Evolutionary conservation across 768 basidiomycete genomes (phyloP).

Genomic region (Lenzites betulinus): DNA sequence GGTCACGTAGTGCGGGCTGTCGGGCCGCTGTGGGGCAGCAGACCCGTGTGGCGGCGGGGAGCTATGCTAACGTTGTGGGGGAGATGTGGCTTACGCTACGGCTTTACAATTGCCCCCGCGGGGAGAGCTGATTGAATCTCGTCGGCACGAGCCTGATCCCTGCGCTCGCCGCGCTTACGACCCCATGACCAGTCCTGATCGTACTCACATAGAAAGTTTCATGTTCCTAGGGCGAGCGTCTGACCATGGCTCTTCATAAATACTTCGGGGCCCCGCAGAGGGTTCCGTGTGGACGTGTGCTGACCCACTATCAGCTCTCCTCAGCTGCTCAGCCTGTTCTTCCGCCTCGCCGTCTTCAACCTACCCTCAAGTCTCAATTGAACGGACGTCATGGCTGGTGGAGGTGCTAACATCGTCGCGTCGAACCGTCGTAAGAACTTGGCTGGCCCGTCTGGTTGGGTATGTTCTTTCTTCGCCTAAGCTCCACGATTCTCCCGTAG

Average conservation of each 20-base stretch:
- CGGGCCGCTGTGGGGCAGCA: not conserved
- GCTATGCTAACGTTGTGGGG: not conserved
- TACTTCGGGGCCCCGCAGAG: not conserved
- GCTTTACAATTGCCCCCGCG: slow-evolving; percentile 12
- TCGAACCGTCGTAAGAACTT: slow-evolving; percentile 54
- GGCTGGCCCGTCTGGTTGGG: slow-evolving; percentile 70
- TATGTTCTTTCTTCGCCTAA: slow-evolving; percentile 34
- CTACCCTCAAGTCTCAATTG: not conserved
- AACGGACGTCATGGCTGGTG: slow-evolving; percentile 45
- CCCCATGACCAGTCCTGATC: slow-evolving; percentile 12
- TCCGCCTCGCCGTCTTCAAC: not conserved
- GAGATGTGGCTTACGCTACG: not conserved
- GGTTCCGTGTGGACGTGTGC: not conserved
- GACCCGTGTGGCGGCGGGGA: not conserved
- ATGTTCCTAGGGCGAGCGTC: not conserved
- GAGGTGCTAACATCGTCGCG: slow-evolving; percentile 38
- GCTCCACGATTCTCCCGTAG: not conserved
- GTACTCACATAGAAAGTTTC: not conserved
- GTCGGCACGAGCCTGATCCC: not conserved
- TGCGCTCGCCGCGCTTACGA: not conserved
- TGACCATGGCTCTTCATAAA: slow-evolving; percentile 4
- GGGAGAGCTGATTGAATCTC: slow-evolving; percentile 1
- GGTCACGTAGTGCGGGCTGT: not conserved
- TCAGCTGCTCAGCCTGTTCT: not conserved
- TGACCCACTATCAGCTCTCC: not conserved